Evolutionary conservation across 2,329 filamentous ascomycete species (phyloP), one percentile per base, ranked within the genome.

Genomic region (Purpureocillium takamizusanense): DNA sequence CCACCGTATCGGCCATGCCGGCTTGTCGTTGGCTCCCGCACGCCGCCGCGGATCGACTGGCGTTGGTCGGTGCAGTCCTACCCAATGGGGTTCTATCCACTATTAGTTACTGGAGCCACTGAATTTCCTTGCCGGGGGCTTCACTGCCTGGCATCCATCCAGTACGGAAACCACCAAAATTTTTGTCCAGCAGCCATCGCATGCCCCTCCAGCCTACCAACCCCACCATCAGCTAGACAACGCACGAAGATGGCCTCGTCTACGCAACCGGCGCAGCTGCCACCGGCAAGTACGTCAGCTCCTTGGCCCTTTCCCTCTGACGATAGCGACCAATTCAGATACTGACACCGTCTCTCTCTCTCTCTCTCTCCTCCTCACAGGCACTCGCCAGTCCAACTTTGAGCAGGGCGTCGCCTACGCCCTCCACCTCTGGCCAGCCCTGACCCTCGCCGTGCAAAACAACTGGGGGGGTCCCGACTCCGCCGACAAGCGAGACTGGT

Each of bases 401-500:
- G 92, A 97, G 59, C 82, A 92, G 54, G 84, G 79, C 55, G 83
- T 95, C 51, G 87, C 86, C 58, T 82, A 92, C 57, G 69, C 83
- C 32, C 78, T 98, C 48, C 80, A 89, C 67, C 76, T 85, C 55
- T 98, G 92, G 92, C 81, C 84, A 7, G 83, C 86, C 25, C 81
- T 98, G 38, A 83, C 83, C 35, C 79, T 95, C 55, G 87, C 92
- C 34, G 86, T 95, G 33, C 76, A 85, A 57, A 87, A 86, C 60
- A 72, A 78, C 63, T 95, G 89, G 83, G 92, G 90, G 52, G 92
- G 90, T 2, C 78, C 86, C 31, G 80, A 87, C 54, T 83, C 80
- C 16, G 61, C 72, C 43, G 87, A 94, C 62, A 97, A 97, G 69
- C 84, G 90, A 53, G 90, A 95, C 71, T 97, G 89, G 90, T 86